Conservation (phyloP, 2,329 filamentous ascomycete genomes). For the Penicillium expansum region DNA sequence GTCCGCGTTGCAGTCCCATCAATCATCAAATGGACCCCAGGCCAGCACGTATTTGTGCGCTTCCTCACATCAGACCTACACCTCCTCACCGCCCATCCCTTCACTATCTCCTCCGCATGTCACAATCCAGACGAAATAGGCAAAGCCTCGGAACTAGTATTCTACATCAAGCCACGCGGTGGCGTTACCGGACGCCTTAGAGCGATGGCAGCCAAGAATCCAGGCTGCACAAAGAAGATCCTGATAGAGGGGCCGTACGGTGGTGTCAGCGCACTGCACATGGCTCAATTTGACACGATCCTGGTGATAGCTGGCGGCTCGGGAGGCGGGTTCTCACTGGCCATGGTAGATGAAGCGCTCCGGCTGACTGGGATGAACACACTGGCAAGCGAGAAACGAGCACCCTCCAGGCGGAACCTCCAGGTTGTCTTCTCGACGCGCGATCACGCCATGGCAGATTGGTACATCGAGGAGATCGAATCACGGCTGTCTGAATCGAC, state of each 20-base stretch:
- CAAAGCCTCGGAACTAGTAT: conserved; percentile 44
- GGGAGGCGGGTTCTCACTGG: conserved; percentile 54
- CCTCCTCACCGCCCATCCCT: conserved; percentile 50
- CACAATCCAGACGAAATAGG: conserved; percentile 15
- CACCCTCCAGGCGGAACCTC: conserved; percentile 7
- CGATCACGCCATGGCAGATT: conserved; percentile 21
- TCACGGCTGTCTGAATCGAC: conserved; percentile 20
- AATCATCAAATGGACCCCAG: conserved; percentile 48
- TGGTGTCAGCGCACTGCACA: conserved; percentile 42
- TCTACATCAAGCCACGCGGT: conserved; percentile 51
- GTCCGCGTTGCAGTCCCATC: conserved; percentile 46
- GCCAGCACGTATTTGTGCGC: conserved; percentile 56
- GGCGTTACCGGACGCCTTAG: conserved; percentile 52
- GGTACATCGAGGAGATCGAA: conserved; percentile 25
- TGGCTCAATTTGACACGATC: conserved; percentile 42
- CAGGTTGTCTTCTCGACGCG: conserved; percentile 26
- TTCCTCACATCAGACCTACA: conserved; percentile 46
- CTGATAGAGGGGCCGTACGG: conserved; percentile 59
- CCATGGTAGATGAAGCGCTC: conserved; percentile 48
- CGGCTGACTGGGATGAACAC: conserved; percentile 9
- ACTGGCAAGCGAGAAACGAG: conserved; percentile 1
- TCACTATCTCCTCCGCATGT: conserved; percentile 54
- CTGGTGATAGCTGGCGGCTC: conserved; percentile 57
- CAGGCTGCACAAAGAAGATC: conserved; percentile 44
- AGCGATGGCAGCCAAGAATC: conserved; percentile 36